Evolutionary conservation across 2,329 filamentous ascomycete species (phyloP).

Genomic region (Dothistroma septosporum): DNA sequence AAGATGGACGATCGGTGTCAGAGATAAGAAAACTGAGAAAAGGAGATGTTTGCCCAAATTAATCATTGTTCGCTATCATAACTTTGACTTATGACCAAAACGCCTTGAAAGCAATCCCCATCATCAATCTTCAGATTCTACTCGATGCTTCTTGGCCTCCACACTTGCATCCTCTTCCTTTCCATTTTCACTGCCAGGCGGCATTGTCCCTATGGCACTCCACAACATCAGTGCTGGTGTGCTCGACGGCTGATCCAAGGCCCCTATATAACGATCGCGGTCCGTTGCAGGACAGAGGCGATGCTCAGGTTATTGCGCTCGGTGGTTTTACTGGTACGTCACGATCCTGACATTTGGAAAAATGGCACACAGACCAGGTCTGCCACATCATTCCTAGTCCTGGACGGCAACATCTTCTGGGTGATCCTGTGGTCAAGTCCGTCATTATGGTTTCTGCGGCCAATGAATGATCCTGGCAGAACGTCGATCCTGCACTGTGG

Average conservation of each 20-base stretch:
- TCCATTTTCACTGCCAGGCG: background rate
- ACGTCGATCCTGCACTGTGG: background rate
- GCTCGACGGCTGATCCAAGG: background rate
- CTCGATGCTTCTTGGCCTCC: background rate
- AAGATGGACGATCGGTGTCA: no score
- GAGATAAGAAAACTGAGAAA: no score
- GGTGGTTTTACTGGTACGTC: background rate
- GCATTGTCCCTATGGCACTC: background rate
- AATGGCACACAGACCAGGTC: background rate
- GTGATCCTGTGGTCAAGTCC: background rate
- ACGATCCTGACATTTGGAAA: background rate
- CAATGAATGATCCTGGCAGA: background rate
- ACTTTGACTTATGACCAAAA: no score
- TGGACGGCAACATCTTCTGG: background rate
- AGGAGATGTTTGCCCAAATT: no score
- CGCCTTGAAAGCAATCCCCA: no score
- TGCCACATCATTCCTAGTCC: background rate
- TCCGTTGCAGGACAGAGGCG: background rate
- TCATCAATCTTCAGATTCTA: background rate
- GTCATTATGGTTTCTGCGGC: background rate
- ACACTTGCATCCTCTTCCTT: background rate
- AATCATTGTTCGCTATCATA: background rate
- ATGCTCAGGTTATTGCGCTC: background rate
- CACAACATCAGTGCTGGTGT: background rate
- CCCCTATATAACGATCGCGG: background rate